phyloP scores from a whole-genome alignment of 345 rosid genomes.

The Corymbia maculata region DNA sequence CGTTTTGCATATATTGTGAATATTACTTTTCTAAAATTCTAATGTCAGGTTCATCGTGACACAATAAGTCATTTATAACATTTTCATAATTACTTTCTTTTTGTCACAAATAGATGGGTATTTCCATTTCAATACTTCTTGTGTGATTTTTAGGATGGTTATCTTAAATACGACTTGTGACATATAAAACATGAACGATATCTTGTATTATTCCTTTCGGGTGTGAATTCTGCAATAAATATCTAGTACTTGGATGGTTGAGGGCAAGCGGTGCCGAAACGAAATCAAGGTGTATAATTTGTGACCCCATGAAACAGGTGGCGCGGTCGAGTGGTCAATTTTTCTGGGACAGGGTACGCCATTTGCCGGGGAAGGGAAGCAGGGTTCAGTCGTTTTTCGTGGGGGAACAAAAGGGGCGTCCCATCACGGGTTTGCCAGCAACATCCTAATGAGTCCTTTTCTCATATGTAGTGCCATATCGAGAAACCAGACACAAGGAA shows the following conservation, averaged over 20 bases:
- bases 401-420: constrained; percentile 8
- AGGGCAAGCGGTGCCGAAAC: neutral
- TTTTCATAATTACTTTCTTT: neutral
- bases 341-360: constrained; percentile 31
- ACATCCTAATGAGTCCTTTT: neutral
- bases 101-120: neutral
- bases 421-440: neutral
- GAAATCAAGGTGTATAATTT: neutral
- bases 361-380: neutral
- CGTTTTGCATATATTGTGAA: neutral
- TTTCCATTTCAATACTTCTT: neutral
- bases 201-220: neutral
- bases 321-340: constrained; percentile 25
- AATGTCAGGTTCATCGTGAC: accelerated
- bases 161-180: neutral
- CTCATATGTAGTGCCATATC: neutral
- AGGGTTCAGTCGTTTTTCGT: neutral
- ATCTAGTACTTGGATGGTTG: neutral
- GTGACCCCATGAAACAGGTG: neutral
- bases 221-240: neutral
- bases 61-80: neutral
- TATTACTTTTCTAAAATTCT: neutral
- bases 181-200: neutral
- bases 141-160: neutral
- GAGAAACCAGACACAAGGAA: neutral